phyloP scores from a whole-genome alignment of 148 eudicot species.

The Cornus florida region DNA sequence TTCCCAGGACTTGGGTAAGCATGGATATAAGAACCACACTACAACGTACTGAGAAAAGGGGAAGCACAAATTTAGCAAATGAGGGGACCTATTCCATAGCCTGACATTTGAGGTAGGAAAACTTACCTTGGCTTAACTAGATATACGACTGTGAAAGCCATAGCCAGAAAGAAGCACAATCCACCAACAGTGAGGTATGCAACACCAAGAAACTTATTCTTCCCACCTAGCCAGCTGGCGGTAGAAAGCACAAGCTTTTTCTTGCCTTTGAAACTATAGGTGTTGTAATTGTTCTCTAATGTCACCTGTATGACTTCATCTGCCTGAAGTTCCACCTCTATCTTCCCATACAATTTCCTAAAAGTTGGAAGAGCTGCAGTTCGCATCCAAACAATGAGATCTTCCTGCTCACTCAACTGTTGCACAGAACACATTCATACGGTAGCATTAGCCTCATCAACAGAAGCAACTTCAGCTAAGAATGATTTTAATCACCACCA shows the following conservation, averaged over 20 bases:
- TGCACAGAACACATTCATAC: background rate
- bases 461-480: background rate
- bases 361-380: conserved; percentile 99
- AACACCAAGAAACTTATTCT: conserved; percentile 88
- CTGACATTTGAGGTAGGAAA: background rate
- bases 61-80: no score
- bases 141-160: conserved; percentile 78
- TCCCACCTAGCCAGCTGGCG: conserved; percentile 96
- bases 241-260: conserved; percentile 94
- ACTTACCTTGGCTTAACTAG: conserved; percentile 83
- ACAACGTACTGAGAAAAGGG: no score
- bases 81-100: background rate
- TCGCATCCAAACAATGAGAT: conserved; percentile 97
- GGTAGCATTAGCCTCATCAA: background rate
- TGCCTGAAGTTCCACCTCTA: conserved; percentile 61
- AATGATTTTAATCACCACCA: background rate
- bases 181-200: conserved; percentile 93
- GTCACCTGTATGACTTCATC: conserved; percentile 52
- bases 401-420: conserved; percentile 90
- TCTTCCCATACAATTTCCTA: conserved; percentile 85
- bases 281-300: conserved; percentile 67
- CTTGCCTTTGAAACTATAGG: conserved; percentile 91
- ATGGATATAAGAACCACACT: no score
- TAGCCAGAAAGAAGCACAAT: conserved; percentile 74
- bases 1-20: no score